Percentiles rank a stretch among this genome's conserved stretches.
These are phyloP conservation scores for Xylaria sp. DNA, from an alignment of 2,329 filamentous ascomycete genomes.

Conservation along the genomic window DNA sequence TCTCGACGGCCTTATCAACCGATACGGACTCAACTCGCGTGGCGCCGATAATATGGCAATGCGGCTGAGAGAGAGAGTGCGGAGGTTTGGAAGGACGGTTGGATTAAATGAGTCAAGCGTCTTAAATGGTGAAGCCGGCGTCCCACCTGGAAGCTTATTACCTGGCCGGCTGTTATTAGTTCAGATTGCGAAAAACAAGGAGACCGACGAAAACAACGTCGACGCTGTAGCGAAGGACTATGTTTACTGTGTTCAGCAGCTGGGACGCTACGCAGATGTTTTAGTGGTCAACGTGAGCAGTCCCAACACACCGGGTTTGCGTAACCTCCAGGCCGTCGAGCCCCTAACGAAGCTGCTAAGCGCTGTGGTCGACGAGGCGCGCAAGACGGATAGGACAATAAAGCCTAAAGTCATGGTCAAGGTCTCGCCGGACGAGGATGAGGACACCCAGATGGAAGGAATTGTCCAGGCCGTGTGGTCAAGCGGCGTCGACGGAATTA, in stretches of 20 bases:
- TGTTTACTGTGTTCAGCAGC: constrained; percentile 84
- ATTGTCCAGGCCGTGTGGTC: constrained; percentile 87
- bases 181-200: constrained; percentile 97
- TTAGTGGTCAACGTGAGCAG: constrained; percentile 98
- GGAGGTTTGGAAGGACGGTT: constrained; percentile 77
- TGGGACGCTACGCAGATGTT: constrained; percentile 91
- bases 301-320: constrained; percentile 92
- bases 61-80: constrained; percentile 79
- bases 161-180: constrained; percentile 84
- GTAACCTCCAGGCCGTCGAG: constrained; percentile 85
- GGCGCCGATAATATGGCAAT: constrained; percentile 89
- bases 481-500: constrained; percentile 92
- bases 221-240: constrained; percentile 84
- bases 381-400: constrained; percentile 73
- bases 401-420: constrained; percentile 95
- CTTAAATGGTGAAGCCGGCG: constrained; percentile 78
- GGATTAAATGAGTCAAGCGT: constrained; percentile 79
- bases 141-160: constrained; percentile 83
- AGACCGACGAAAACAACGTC: constrained; percentile 85
- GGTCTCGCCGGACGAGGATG: constrained; percentile 94
- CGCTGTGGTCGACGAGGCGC: constrained; percentile 84
- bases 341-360: constrained; percentile 83
- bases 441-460: constrained; percentile 83
- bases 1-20: constrained; percentile 90
- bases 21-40: constrained; percentile 93